Base-by-base conservation (phyloP, 2,329 filamentous ascomycete genomes). In the Chaetomiaceae sp. region DNA sequence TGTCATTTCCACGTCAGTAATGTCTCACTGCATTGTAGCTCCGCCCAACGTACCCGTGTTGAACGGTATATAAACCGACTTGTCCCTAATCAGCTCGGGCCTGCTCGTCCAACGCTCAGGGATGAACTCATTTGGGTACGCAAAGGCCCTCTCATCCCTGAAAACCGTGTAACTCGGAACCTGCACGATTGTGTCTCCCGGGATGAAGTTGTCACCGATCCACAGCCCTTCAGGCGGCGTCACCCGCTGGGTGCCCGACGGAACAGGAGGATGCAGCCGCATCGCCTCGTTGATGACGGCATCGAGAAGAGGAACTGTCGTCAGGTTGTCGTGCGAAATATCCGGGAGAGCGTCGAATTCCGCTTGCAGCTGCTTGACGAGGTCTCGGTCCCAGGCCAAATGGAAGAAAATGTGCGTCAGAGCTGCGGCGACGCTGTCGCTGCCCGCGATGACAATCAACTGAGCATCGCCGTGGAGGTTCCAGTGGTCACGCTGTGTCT, bases 161-260 rank as follows among this genome's bases (percentile, higher is more conserved):
- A 56, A 60, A 10, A 63, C 51, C 1, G 60, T 57, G 42, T 61
- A 61, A 4, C 55, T 57, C 5, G 61, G 61, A 2, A 61, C 58
- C 37, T 58, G 53, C 1, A 61, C 58, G 8, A 58, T 57, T 1
- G 48, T 55, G 21, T 59, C 41, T 0, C 63, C 63, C 1, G 62
- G 62, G 8, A 65, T 59, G 16, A 48, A 62, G 1, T 18, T 21
- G 0, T 55, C 55, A 5, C 56, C 62, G 9, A 69, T 57, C 4
- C 49, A 49, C n/a, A 64, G 16, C 2, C 68, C 68, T 53, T 67
- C 63, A 0, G 62, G 60, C 0, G 67, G 68, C 4, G 68, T 69
- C 9, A 56, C 48, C 10, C 62, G 58, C 47, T 53, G 54, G 6
- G 47, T 54, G 47, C 54, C 54, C 25, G 51, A 54, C 3, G 51